These are phyloP conservation scores for Cladochytrium replicatum DNA, from an alignment of 192 early-diverging fungal species.

Conservation along the genomic window DNA sequence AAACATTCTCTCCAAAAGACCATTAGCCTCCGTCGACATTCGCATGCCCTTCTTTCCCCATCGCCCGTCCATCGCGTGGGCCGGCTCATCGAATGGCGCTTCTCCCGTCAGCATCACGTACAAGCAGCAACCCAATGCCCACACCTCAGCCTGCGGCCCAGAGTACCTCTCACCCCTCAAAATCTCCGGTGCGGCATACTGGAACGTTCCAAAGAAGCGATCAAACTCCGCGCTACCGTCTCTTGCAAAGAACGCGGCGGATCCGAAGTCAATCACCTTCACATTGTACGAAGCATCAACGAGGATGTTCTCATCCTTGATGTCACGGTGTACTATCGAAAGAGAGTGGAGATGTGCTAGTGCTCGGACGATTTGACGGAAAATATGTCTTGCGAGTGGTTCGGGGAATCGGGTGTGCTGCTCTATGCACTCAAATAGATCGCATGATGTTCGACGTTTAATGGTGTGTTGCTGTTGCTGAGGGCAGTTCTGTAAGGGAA, in stretches of 20 bases:
- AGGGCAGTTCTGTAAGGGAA: background rate
- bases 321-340: constrained; percentile 66
- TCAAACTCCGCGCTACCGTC: constrained; percentile 15
- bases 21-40: constrained; percentile 37
- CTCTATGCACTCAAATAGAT: constrained; percentile 73
- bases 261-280: constrained; percentile 62
- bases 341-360: constrained; percentile 50
- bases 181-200: constrained; percentile 60
- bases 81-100: constrained; percentile 45
- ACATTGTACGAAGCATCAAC: constrained; percentile 29
- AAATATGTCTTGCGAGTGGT: constrained; percentile 50
- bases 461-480: background rate
- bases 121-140: constrained; percentile 59
- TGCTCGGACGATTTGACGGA: constrained; percentile 57
- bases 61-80: constrained; percentile 25
- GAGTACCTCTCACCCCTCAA: constrained; percentile 45
- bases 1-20: constrained; percentile 50
- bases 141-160: constrained; percentile 61
- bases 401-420: constrained; percentile 53
- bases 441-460: constrained; percentile 15
- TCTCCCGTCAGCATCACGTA: constrained; percentile 48
- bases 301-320: constrained; percentile 59
- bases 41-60: constrained; percentile 23
- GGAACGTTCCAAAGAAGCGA: constrained; percentile 38
- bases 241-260: constrained; percentile 24